These are phyloP conservation scores for Phytopythium kandeliae DNA, from an alignment of 352 stramenopile genomes.

Conservation along the genomic window DNA sequence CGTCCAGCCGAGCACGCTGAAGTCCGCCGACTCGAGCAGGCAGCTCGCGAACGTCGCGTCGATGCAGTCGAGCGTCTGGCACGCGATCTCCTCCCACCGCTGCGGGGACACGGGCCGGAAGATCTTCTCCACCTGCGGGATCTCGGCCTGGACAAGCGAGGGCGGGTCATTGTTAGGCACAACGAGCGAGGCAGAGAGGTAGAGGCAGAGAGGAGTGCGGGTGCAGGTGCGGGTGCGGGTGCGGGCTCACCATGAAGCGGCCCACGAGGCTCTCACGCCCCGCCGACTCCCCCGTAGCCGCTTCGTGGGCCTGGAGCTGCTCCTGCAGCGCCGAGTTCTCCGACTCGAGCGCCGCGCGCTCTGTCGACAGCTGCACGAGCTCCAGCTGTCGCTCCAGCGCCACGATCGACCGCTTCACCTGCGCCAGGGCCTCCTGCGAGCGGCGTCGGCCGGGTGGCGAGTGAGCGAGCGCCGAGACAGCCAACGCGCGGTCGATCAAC, in stretches of 20 bases:
- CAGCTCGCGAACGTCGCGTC: slow-evolving; percentile 23
- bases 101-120: slow-evolving; percentile 22
- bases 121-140: slow-evolving; percentile 20
- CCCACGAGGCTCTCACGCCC: slow-evolving; percentile 20
- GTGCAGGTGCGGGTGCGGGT: too few relatives aligned
- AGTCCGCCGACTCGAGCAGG: slow-evolving; percentile 21
- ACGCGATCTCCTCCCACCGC: slow-evolving; percentile 29
- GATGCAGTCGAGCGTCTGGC: slow-evolving; percentile 23
- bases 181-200: neutral
- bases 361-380: slow-evolving; percentile 26
- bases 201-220: neutral
- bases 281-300: slow-evolving; percentile 1
- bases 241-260: slow-evolving; percentile 14
- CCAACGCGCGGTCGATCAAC: too few relatives aligned
- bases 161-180: neutral
- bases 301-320: slow-evolving; percentile 8
- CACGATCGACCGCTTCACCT: slow-evolving; percentile 26
- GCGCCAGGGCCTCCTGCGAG: slow-evolving; percentile 16
- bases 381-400: slow-evolving; percentile 30
- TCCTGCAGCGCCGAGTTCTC: slow-evolving; percentile 27
- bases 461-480: neutral
- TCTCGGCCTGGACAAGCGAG: slow-evolving; percentile 12
- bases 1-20: slow-evolving; percentile 43
- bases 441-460: neutral
- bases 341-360: slow-evolving; percentile 25